These are phyloP conservation scores for Starmera caribaea DNA, from an alignment of 805 yeast genomes.

Conservation along the genomic window DNA sequence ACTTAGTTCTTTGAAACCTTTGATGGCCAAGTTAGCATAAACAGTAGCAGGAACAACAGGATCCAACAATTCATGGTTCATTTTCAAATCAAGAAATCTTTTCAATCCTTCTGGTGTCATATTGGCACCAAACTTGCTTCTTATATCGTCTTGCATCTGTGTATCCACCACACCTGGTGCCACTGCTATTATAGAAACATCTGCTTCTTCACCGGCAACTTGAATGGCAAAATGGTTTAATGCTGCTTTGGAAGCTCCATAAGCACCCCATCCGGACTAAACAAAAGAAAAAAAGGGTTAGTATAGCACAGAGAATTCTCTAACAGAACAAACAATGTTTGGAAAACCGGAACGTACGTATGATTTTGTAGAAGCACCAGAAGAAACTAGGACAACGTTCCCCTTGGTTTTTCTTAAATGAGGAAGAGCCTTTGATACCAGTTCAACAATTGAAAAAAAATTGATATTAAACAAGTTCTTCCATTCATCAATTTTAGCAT, in stretches of 20 bases:
- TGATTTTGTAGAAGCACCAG: constrained; percentile 71
- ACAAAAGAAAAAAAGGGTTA: constrained; percentile 1
- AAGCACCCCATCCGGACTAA: constrained; percentile 77
- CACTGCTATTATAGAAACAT: constrained; percentile 53
- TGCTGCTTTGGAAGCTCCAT: constrained; percentile 89
- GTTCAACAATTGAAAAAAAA: constrained; percentile 61
- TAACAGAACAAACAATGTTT: constrained; percentile 2
- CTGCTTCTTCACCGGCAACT: constrained; percentile 58
- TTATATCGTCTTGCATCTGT: constrained; percentile 72
- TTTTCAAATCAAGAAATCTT: constrained; percentile 56
- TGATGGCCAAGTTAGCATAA: constrained; percentile 54
- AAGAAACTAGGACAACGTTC: constrained; percentile 67
- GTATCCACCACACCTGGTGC: constrained; percentile 97
- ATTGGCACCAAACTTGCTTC: constrained; percentile 46
- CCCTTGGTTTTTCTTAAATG: constrained; percentile 48
- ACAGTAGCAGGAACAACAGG: constrained; percentile 68
- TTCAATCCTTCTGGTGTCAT: constrained; percentile 56
- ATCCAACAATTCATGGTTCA: constrained; percentile 44
- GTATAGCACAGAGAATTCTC: background rate
- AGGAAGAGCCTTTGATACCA: constrained; percentile 49
- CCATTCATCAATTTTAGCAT: constrained; percentile 51
- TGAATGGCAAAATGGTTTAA: constrained; percentile 65
- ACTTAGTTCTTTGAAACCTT: constrained; percentile 47
- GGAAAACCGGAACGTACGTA: constrained; percentile 28
- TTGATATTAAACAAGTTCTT: constrained; percentile 61